Evolutionary conservation across 768 basidiomycete genomes (phyloP), one percentile per base, ranked within the genome.

Genomic region (Rhizopogon vinicolor): DNA sequence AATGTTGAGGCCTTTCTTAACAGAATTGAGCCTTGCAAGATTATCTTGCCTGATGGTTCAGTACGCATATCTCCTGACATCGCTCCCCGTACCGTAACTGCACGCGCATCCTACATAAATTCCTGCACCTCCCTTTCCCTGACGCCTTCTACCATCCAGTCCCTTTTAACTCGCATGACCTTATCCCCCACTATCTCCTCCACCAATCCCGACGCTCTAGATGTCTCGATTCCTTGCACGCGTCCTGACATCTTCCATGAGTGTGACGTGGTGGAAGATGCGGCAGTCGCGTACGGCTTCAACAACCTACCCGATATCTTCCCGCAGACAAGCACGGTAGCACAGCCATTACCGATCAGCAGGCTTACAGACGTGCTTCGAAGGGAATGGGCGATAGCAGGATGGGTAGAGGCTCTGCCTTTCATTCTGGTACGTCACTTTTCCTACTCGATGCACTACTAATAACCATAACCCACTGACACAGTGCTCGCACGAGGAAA

Each of bases 401-500:
- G 97, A 29, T 99, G 95, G 93, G 82, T 93, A 48, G 97, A 99
- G 72, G 94, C 91, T 7, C 77, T 98, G 3, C 93, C 97, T 19
- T 79, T 98, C 56, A 98, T 93, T 66, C 78, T 99, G 60, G 95
- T 97, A 66, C 51, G 87, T 73, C 10, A 18, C 37, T 44, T 42
- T 46, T 28, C 3, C 45, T 52, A 28, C 46, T 28, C 1, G 5
- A 3, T 44, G 31, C 9, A 33, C 13, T 13, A 12, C 10, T 35
- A 33, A 41, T 7, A 0, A 25, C 25, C 25, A 25, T 25, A 6
- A 28, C 56, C 25, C 43, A 37, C 35, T 42, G 37, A 22, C 45
- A 25, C 64, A 98, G 94, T 99, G 96, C 74, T 98, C 96, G 10
- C 93, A 94, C 65, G 96, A 98, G 71, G 97, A 99, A 74, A 98